These are phyloP conservation scores for Arthrocladium fulminans DNA, from an alignment of 2,329 filamentous ascomycete genomes.

Conservation along the genomic window DNA sequence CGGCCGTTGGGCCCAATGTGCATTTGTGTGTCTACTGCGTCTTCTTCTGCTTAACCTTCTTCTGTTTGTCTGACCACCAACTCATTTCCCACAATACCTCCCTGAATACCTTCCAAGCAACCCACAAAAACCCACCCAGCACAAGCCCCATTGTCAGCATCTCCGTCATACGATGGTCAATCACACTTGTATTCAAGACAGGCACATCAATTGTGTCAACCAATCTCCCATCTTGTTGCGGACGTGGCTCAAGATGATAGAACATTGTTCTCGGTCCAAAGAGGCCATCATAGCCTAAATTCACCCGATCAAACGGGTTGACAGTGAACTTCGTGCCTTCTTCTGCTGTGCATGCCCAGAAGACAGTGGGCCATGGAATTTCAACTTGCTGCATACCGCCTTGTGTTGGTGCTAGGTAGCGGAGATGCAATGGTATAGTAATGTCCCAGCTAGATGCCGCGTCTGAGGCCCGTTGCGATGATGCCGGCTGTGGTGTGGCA, in stretches of 20 bases:
- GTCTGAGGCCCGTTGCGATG: constrained; percentile 1
- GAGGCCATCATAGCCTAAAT: constrained; percentile 75
- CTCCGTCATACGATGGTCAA: constrained; percentile 42
- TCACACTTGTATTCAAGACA: constrained; percentile 50
- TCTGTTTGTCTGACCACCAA: constrained; percentile 9
- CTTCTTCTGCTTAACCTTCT: constrained; percentile 14
- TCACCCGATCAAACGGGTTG: constrained; percentile 77
- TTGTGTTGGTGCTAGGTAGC: constrained; percentile 59
- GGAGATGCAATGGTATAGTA: constrained; percentile 69
- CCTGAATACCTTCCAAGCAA: constrained; percentile 50
- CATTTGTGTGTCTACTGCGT: not conserved
- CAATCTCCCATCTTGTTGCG: constrained; percentile 31
- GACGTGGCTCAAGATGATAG: constrained; percentile 61
- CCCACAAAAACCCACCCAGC: constrained; percentile 58
- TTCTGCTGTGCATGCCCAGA: constrained; percentile 73
- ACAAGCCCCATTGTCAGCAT: constrained; percentile 52
- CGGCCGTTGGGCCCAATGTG: too few relatives aligned
- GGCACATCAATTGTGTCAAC: constrained; percentile 54
- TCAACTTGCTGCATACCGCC: constrained; percentile 37
- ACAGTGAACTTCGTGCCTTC: constrained; percentile 53
- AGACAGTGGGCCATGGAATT: constrained; percentile 74
- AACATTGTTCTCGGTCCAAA: constrained; percentile 73
- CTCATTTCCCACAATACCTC: constrained; percentile 25
- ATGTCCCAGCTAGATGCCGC: constrained; percentile 26
- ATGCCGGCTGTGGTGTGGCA: constrained; percentile 40